phyloP scores from a whole-genome alignment of 2,329 filamentous ascomycete species.

The Hortaea sp. region DNA sequence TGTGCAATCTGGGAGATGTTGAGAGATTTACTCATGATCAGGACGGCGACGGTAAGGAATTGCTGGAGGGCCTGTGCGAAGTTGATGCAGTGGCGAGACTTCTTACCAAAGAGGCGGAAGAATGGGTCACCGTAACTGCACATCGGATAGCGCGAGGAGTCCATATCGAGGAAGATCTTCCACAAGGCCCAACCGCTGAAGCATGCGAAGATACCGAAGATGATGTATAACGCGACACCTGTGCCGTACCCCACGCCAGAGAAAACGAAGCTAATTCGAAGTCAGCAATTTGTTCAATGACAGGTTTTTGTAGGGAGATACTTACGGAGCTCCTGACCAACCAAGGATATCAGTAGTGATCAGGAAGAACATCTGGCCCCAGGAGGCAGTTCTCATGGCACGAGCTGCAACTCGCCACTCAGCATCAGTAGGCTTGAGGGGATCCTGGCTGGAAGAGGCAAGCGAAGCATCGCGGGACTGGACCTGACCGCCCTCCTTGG shows the following conservation, averaged over 20 bases:
- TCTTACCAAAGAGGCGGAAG: slow-evolving; percentile 28
- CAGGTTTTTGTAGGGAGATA: slow-evolving; percentile 18
- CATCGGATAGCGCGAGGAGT: slow-evolving; percentile 31
- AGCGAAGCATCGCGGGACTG: background rate
- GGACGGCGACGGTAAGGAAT: slow-evolving; percentile 42
- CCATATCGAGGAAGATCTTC: slow-evolving; percentile 30
- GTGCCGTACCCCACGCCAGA: slow-evolving; percentile 23
- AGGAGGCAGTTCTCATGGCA: slow-evolving; percentile 18
- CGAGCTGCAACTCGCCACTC: slow-evolving; percentile 25
- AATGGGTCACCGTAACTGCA: slow-evolving; percentile 32
- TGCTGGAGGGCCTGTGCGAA: slow-evolving; percentile 29
- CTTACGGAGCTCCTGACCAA: slow-evolving; percentile 9
- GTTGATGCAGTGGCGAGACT: slow-evolving; percentile 28
- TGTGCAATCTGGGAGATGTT: background rate
- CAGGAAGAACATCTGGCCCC: slow-evolving; percentile 31
- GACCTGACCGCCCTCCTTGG: background rate
- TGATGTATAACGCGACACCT: slow-evolving; percentile 26
- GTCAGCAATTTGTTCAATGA: background rate
- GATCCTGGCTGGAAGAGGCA: background rate
- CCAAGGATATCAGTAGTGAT: slow-evolving; percentile 24
- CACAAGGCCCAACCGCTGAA: slow-evolving; percentile 12
- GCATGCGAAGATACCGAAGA: slow-evolving; percentile 26
- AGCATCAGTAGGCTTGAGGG: slow-evolving; percentile 7
- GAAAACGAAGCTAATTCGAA: slow-evolving; percentile 15
- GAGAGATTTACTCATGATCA: slow-evolving; percentile 33